These are phyloP conservation scores for Pythium plurisporium DNA, from an alignment of 352 stramenopile genomes.

Conservation along the genomic window DNA sequence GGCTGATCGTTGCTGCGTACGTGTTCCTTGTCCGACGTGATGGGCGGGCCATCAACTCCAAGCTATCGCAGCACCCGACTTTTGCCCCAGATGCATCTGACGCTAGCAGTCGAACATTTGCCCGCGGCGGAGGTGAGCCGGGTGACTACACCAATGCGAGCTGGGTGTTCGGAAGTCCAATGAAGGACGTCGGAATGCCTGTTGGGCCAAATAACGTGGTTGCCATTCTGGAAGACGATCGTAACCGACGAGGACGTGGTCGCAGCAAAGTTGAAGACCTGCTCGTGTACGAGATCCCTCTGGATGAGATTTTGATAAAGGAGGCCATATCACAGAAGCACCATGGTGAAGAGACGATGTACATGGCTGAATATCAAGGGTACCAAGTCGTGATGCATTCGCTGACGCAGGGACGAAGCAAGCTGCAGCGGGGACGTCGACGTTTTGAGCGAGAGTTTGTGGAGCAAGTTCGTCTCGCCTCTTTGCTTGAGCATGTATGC, in stretches of 20 bases:
- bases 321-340: slow-evolving; percentile 22
- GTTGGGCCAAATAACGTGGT: slow-evolving; percentile 37
- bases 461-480: slow-evolving; percentile 62
- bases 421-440: slow-evolving; percentile 29
- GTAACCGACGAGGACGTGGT: slow-evolving; percentile 33
- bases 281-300: slow-evolving; percentile 70
- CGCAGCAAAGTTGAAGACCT: slow-evolving; percentile 61
- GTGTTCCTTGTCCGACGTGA: slow-evolving; percentile 19
- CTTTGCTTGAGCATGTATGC: slow-evolving; percentile 51
- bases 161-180: slow-evolving; percentile 50
- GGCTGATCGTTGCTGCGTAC: slow-evolving; percentile 20
- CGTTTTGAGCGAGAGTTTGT: slow-evolving; percentile 52
- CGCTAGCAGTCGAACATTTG: slow-evolving; percentile 20
- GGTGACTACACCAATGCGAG: slow-evolving; percentile 43
- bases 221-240: slow-evolving; percentile 59
- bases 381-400: slow-evolving; percentile 67
- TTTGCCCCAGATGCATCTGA: slow-evolving; percentile 12
- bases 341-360: slow-evolving; percentile 26
- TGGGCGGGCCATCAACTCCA: neutral
- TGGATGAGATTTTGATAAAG: slow-evolving; percentile 57
- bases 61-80: neutral
- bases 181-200: neutral
- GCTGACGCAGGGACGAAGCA: slow-evolving; percentile 32
- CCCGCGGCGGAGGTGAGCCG: slow-evolving; percentile 16
- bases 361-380: slow-evolving; percentile 63